Percentiles rank a stretch among this genome's conserved stretches.
Conservation (phyloP, 2,329 filamentous ascomycete species). For the Gliomastix tumulicola region DNA sequence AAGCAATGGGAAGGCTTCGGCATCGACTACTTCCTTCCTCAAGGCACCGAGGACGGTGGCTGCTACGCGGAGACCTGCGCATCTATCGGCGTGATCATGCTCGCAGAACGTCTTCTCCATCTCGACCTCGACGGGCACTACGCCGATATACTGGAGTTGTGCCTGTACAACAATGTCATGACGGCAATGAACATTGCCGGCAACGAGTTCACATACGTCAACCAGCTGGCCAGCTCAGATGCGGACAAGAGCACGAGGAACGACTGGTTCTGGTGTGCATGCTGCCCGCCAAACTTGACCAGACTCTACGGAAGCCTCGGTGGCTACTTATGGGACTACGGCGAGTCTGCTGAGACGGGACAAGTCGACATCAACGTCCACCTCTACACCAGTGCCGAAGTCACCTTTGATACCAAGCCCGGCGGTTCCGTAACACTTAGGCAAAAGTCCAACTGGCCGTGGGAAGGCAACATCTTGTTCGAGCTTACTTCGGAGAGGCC, state of each 20-base stretch:
- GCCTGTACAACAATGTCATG: slow-evolving; percentile 53
- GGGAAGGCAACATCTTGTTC: slow-evolving; percentile 44
- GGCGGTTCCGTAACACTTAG: slow-evolving; percentile 27
- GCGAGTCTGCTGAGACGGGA: slow-evolving; percentile 9
- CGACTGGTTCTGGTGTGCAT: slow-evolving; percentile 53
- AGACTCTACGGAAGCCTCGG: slow-evolving; percentile 48
- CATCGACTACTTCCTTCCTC: slow-evolving; percentile 50
- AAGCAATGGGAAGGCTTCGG: slow-evolving; percentile 56
- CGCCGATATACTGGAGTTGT: slow-evolving; percentile 53
- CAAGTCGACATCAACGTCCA: slow-evolving; percentile 42
- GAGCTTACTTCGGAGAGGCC: slow-evolving; percentile 17
- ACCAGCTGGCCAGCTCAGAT: slow-evolving; percentile 50
- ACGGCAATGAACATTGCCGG: slow-evolving; percentile 50
- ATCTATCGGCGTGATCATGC: slow-evolving; percentile 52
- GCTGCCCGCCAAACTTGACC: slow-evolving; percentile 54
- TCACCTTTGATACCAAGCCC: slow-evolving; percentile 27
- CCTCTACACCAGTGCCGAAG: slow-evolving; percentile 43
- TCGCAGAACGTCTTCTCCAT: slow-evolving; percentile 48
- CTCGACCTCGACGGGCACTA: slow-evolving; percentile 45
- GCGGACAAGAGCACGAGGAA: slow-evolving; percentile 38
- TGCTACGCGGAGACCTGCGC: slow-evolving; percentile 59
- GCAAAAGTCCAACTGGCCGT: slow-evolving; percentile 50
- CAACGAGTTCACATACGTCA: slow-evolving; percentile 53
- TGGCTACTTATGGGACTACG: slow-evolving; percentile 46
- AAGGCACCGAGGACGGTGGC: slow-evolving; percentile 52